Conservation (phyloP, 2,329 filamentous ascomycete genomes). For the Knoxdaviesia proteae region DNA sequence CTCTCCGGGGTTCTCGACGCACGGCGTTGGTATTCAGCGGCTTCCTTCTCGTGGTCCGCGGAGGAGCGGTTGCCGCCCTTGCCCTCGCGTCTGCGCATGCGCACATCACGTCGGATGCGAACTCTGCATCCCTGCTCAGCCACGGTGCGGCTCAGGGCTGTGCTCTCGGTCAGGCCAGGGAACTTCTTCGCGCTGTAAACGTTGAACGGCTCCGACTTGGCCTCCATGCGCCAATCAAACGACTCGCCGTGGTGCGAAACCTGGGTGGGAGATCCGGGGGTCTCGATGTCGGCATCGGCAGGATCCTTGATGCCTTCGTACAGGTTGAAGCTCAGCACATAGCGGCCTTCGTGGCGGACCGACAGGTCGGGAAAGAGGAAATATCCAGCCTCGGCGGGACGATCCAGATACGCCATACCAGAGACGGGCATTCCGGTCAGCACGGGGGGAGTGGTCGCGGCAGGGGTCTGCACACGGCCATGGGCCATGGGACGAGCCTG, state of each 20-base stretch:
- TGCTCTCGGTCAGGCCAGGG: constrained; percentile 80
- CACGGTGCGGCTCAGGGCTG: constrained; percentile 67
- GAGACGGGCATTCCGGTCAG: constrained; percentile 87
- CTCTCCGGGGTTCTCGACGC: constrained; percentile 14
- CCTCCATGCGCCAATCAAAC: constrained; percentile 72
- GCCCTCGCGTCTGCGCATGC: constrained; percentile 67
- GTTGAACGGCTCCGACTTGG: constrained; percentile 69
- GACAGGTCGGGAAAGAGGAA: constrained; percentile 97
- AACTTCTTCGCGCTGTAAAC: constrained; percentile 98
- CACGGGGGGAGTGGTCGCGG: constrained; percentile 58
- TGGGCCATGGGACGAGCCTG: constrained; percentile 67
- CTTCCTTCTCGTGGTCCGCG: constrained; percentile 33
- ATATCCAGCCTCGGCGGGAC: constrained; percentile 62
- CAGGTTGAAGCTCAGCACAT: constrained; percentile 75
- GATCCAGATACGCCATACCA: constrained; percentile 87
- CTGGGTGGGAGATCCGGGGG: constrained; percentile 13
- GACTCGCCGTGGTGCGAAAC: constrained; percentile 23
- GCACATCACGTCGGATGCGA: constrained; percentile 79
- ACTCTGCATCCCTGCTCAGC: constrained; percentile 95
- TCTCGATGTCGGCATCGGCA: constrained; percentile 49
- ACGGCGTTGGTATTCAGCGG: constrained; percentile 34
- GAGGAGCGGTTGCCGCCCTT: constrained; percentile 29
- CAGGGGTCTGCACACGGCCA: constrained; percentile 46
- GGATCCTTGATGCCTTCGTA: constrained; percentile 84
- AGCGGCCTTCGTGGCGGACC: constrained; percentile 84